These are phyloP conservation scores for Daldinia sp. DNA, from an alignment of 2,329 filamentous ascomycete genomes.

Conservation along the genomic window DNA sequence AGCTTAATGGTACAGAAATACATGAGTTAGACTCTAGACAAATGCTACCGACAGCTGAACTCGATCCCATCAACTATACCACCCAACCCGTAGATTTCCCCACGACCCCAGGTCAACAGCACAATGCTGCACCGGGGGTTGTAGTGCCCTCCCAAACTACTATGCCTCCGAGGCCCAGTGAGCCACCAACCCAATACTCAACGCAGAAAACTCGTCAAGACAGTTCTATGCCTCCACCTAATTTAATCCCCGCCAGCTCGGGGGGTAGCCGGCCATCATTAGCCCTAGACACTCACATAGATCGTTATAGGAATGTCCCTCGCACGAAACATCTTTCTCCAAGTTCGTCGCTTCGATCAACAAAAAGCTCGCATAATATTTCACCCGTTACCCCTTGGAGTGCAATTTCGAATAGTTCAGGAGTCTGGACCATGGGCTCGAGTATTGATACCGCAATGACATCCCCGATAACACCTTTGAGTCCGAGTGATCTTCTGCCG, in stretches of 20 bases:
- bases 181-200: background rate
- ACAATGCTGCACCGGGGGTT: slow-evolving; percentile 3
- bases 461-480: slow-evolving; percentile 55
- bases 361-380: slow-evolving; percentile 51
- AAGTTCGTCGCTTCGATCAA: slow-evolving; percentile 49
- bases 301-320: slow-evolving; percentile 40
- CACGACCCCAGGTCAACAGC: slow-evolving; percentile 14
- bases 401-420: slow-evolving; percentile 39
- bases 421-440: slow-evolving; percentile 52
- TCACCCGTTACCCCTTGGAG: slow-evolving; percentile 59
- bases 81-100: slow-evolving; percentile 20
- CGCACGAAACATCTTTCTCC: slow-evolving; percentile 42
- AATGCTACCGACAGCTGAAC: slow-evolving; percentile 45
- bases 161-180: background rate
- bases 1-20: slow-evolving; percentile 60
- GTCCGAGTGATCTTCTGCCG: slow-evolving; percentile 41
- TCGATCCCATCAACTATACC: slow-evolving; percentile 43
- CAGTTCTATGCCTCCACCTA: slow-evolving; percentile 22
- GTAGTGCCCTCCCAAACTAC: slow-evolving; percentile 8
- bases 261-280: slow-evolving; percentile 42
- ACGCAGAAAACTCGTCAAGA: slow-evolving; percentile 5
- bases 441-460: slow-evolving; percentile 55
- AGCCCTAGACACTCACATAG: slow-evolving; percentile 44
- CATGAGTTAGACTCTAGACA: slow-evolving; percentile 62
- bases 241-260: slow-evolving; percentile 11